Percentiles rank a stretch among this genome's conserved stretches.
These are phyloP conservation scores for Rhizophagus clarus DNA, from an alignment of 192 early-diverging fungal genomes.

Conservation along the genomic window DNA sequence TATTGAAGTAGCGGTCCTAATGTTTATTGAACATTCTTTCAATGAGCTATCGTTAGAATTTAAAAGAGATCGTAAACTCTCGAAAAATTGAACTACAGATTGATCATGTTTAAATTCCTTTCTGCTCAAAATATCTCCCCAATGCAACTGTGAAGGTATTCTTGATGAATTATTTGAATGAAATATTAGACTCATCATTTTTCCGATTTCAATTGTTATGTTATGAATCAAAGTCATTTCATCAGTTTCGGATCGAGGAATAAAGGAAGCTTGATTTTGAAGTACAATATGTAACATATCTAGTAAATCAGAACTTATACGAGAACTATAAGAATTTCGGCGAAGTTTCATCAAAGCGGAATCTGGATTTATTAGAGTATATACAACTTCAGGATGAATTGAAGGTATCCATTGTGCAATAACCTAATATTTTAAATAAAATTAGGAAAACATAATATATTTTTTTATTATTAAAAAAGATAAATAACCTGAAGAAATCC, in stretches of 20 bases:
- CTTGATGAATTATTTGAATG: not conserved
- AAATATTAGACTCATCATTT: not conserved
- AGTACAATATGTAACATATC: conserved; percentile 22
- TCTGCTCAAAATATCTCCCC: not conserved
- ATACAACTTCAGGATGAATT: conserved; percentile 24
- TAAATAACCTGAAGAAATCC: conserved; percentile 10
- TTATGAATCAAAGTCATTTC: not conserved
- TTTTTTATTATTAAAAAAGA: not conserved
- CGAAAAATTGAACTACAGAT: not conserved
- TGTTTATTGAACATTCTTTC: not conserved
- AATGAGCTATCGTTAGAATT: not conserved
- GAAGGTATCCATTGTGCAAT: conserved; percentile 19
- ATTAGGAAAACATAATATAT: not conserved
- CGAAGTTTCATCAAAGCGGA: conserved; percentile 26
- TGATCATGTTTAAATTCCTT: not conserved
- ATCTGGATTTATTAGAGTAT: conserved; percentile 18
- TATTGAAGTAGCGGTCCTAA: conserved; percentile 11
- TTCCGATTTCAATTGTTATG: not conserved
- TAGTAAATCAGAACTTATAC: conserved; percentile 16
- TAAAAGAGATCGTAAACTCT: not conserved
- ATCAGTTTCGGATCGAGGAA: not conserved
- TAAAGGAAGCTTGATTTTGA: not conserved
- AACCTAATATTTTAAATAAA: not conserved
- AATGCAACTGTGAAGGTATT: not conserved
- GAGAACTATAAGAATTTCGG: not conserved